A percentile compares a stretch with the other conserved stretches of the same genome.
Conservation (phyloP, 345 rosid species). For the Eucalyptus sp. region DNA sequence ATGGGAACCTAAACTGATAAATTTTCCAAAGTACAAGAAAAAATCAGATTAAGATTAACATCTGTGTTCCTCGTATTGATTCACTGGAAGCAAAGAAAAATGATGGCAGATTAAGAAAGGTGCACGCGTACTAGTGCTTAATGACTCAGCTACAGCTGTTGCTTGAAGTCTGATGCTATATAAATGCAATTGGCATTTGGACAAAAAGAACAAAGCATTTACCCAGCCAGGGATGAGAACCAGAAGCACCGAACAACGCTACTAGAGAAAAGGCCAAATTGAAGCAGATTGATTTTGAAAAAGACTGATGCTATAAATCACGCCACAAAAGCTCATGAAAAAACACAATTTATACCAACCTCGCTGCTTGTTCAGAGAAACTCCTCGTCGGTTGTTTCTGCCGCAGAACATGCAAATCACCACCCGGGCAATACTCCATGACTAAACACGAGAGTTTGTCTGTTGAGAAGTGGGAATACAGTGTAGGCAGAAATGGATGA, state of each 20-base stretch:
- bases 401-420: conserved; percentile 68
- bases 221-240: neutral
- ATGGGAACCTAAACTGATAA: neutral
- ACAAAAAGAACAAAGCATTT: neutral
- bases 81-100: neutral
- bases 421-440: conserved; percentile 80
- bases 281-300: neutral
- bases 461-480: conserved; percentile 49
- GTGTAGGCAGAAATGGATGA: conserved; percentile 79
- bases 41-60: neutral
- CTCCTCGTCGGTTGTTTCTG: conserved; percentile 54
- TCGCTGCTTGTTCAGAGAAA: conserved; percentile 68
- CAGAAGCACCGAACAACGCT: neutral
- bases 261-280: neutral
- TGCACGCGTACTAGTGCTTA: neutral
- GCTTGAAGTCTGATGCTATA: neutral
- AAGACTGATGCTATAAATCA: neutral
- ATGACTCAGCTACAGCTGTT: neutral
- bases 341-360: conserved; percentile 13
- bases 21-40: neutral
- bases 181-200: neutral
- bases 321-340: neutral
- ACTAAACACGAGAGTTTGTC: conserved; percentile 65
- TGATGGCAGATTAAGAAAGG: neutral
- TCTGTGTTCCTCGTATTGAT: neutral